Base-by-base conservation (phyloP, 1,284 basidiomycete genomes). In the Leccinum angustisporum region DNA sequence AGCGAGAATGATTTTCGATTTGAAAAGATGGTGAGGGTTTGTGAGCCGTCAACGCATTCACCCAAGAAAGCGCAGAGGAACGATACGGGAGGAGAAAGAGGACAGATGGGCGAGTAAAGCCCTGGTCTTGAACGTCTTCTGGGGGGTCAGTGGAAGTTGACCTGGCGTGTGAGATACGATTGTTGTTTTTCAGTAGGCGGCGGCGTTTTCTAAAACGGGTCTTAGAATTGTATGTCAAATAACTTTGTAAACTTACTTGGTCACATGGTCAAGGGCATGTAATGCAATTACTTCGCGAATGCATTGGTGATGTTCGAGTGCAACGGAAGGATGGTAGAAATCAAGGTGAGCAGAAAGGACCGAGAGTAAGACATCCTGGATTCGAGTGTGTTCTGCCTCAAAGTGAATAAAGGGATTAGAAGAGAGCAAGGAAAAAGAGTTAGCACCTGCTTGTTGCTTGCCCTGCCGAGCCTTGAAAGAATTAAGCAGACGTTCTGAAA, bases 21-120 rank as follows among this genome's bases (percentile, higher is more conserved):
- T 95, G 89, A 73, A 80, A 91, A 60, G 77, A 77, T 40, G 91
- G 87, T 36, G 85, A 77, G 50, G 91, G 88, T 18, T 85, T 92
- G 70, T 88, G 91, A 40, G 82, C 78, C 3, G 86, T 86, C 53
- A 92, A 75, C 11, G 87, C 87, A 58, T 81, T 80, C 66, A 88
- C 79, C 93, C 91, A 98, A 58, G 85, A 82, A 6, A 93, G 80
- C 0, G 94, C 97, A 46, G 88, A 88, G 43, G 94, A 94, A 57
- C 97, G 94, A 79, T 98, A 94, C 0, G 97, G 97, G 3, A 95
- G 83, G 56, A 99, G 86, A 61, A 99, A 79, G 57, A 99, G 90
- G 11, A 97, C 83, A 48, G 97, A 97, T 21, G 97, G 97, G 8
- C 97, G 90, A 1, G 96, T 98, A 78, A 98, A 99, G 25, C 97